Evolutionary conservation across 139 green algal species (phyloP), one percentile per base, ranked within the genome.

Genomic region (Auxenochlorella pyrenoidosa): DNA sequence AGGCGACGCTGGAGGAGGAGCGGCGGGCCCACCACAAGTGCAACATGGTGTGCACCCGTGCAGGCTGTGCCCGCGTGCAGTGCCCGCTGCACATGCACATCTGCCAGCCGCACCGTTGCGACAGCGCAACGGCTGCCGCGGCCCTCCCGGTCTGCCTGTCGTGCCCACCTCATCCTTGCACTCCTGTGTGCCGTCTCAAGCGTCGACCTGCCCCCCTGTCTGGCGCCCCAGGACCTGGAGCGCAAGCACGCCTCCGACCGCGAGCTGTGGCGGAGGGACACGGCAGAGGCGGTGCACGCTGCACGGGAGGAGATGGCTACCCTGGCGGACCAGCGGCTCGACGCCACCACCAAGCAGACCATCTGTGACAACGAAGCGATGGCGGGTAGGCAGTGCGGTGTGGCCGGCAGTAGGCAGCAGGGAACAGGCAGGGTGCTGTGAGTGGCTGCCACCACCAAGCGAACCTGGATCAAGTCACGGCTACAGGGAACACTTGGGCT

Each of bases 361-460:
- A 96, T 98, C 75, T 92, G 96, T 78, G 94, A 97, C 83, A 97
- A 98, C 85, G 93, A 97, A 90, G 91, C 95, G 84, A 97, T 98
- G 94, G 90, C 79, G 22, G 92, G 92, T 47, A 94, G 96, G 91
- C 97, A 47, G 72, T 58, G 3, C 96, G 95, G 87, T 93, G 96
- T 87, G 90, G 77, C 44, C 85, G 88, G 34, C 93, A 93, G 89
- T 91, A 90, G 88, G 34, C 93, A 93, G 89, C 91, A 90, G 60
- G 34, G 54, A n/a, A 63, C 2, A 22, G 54, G 54, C 13, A 63
- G 54, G 54, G 15, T 63, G 15, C 54, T 54, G 8, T 54, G 47
- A 54, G n/a, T n/a, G 8, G 47, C 47, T 54, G 47, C 47, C 10
- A 54, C 47, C 8, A 10, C 10, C 10, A 54, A 54, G 47, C 8